Evolutionary conservation across 768 basidiomycete genomes (phyloP).

Genomic region (Naganishia vaughanmartiniae): DNA sequence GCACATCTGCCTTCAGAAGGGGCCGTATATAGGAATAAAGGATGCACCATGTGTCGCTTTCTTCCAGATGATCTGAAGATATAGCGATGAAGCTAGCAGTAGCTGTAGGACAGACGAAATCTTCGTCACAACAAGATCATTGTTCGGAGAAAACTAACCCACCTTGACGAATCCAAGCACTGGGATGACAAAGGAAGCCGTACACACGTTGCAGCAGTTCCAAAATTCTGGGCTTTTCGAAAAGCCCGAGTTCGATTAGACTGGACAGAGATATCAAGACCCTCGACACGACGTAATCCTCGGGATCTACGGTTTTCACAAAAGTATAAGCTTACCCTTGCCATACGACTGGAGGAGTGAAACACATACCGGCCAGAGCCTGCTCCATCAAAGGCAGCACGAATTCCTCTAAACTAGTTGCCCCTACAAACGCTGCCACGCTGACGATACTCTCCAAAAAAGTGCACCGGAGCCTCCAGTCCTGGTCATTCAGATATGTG

Average conservation of each 20-base stretch:
- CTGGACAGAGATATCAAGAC: conserved; percentile 84
- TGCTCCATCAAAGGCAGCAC: conserved; percentile 96
- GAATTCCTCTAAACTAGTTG: conserved; percentile 87
- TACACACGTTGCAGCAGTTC: conserved; percentile 82
- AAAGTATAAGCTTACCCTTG: no score
- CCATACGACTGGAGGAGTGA: no score
- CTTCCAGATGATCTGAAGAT: conserved; percentile 73
- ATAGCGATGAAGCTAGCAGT: conserved; percentile 84
- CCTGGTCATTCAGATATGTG: conserved; percentile 73
- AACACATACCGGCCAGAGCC: conserved; percentile 74
- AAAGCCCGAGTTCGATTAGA: conserved; percentile 81
- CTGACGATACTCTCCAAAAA: conserved; percentile 96
- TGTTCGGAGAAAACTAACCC: conserved; percentile 15
- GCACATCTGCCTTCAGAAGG: conserved; percentile 78
- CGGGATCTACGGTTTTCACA: conserved; percentile 64
- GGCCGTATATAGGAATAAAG: conserved; percentile 86
- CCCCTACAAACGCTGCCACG: conserved; percentile 89
- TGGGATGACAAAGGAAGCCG: conserved; percentile 91
- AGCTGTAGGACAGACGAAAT: conserved; percentile 55
- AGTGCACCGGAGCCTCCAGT: conserved; percentile 84
- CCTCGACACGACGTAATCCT: conserved; percentile 87
- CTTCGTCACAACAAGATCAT: conserved; percentile 41
- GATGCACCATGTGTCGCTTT: conserved; percentile 94
- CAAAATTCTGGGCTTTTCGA: conserved; percentile 81
- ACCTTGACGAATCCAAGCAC: conserved; percentile 92